Conservation (phyloP, 2,329 filamentous ascomycete genomes). For the Cladobotryum mycophilum region DNA sequence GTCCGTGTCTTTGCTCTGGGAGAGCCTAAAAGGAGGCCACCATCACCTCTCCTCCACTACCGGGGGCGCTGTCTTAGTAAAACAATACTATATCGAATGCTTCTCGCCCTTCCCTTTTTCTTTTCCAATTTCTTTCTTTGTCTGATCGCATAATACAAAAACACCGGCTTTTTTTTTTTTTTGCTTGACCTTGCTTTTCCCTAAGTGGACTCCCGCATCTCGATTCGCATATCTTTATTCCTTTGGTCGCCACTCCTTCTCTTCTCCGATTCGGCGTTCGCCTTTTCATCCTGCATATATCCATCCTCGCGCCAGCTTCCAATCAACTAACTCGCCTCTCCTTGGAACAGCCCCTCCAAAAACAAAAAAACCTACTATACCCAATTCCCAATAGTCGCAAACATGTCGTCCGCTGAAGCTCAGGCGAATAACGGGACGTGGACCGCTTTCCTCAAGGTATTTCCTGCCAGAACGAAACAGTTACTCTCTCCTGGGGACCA, state of each 20-base stretch:
- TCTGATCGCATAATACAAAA: too few relatives aligned
- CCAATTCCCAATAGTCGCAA: neutral
- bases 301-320: too few relatives aligned
- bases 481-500: neutral
- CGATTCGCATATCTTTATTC: too few relatives aligned
- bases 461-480: neutral
- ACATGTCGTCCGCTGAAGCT: constrained; percentile 26
- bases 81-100: too few relatives aligned
- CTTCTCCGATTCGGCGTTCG: neutral
- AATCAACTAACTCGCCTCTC: neutral
- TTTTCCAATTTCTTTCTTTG: too few relatives aligned
- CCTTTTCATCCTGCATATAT: too few relatives aligned
- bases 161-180: neutral
- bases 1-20: neutral
- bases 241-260: neutral
- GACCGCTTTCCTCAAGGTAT: constrained; percentile 47
- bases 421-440: constrained; percentile 42
- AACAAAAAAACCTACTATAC: neutral
- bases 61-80: too few relatives aligned
- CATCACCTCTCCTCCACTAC: too few relatives aligned
- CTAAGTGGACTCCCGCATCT: too few relatives aligned
- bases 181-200: neutral
- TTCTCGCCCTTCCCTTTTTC: too few relatives aligned
- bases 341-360: neutral
- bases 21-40: neutral